Percentiles rank a stretch among this genome's conserved stretches.
phyloP scores from a whole-genome alignment of 2,329 filamentous ascomycete species.

The Neoscytalidium dimidiatum region DNA sequence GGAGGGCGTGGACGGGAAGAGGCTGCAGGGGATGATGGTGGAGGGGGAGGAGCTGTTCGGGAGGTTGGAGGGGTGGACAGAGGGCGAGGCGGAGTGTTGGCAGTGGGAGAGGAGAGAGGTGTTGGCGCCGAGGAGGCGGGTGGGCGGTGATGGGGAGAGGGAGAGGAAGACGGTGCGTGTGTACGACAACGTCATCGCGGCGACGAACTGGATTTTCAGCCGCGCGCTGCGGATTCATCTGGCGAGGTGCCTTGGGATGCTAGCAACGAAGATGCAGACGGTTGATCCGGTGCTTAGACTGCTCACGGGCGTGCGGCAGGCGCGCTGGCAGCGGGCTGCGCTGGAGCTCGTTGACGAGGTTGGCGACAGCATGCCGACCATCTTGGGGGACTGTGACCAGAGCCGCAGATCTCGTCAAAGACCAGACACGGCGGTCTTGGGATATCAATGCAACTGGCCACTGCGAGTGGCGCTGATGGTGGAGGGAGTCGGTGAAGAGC shows the following conservation, averaged over 20 bases:
- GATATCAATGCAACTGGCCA: not conserved
- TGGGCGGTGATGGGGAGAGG: not conserved
- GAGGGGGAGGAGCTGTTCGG: not conserved
- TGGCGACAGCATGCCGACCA: not conserved
- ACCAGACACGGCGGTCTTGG: not conserved
- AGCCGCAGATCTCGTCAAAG: not conserved
- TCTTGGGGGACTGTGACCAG: not conserved
- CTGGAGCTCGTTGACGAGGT: not conserved
- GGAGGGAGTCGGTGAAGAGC: not conserved
- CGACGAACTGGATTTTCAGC: not conserved
- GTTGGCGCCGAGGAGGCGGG: not conserved
- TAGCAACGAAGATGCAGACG: not conserved
- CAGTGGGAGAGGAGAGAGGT: not conserved
- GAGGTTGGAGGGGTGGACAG: not conserved
- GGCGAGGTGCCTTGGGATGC: not conserved
- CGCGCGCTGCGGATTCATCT: not conserved
- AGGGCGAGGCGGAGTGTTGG: not conserved
- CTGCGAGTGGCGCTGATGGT: not conserved
- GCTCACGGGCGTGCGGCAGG: not conserved
- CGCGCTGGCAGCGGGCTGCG: not conserved
- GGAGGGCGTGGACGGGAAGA: not conserved
- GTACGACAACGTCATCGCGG: not conserved
- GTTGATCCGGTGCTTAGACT: not conserved
- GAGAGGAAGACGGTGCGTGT: not conserved
- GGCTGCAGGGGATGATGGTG: not conserved